Percentiles rank a stretch among this genome's conserved stretches.
Evolutionary conservation across 2,329 filamentous ascomycete genomes (phyloP).

Genomic region (Colletotrichum chrysophilum): DNA sequence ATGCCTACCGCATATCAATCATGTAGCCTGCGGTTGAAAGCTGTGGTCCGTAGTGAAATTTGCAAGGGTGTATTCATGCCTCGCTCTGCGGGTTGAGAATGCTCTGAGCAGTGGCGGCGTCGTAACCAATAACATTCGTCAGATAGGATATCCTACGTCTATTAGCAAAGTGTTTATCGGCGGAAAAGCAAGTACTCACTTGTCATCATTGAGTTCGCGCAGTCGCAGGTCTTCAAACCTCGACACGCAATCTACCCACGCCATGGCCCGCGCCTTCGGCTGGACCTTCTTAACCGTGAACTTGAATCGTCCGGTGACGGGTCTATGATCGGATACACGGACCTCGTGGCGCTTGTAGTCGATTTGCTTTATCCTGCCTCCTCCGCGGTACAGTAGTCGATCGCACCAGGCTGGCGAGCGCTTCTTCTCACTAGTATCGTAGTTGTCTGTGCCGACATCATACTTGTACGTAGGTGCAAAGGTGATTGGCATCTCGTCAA

Average conservation of each 20-base stretch:
- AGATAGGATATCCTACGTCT: slow-evolving; percentile 19
- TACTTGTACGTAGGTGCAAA: slow-evolving; percentile 99
- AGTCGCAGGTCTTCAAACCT: slow-evolving; percentile 76
- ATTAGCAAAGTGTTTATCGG: not conserved
- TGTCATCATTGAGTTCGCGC: slow-evolving; percentile 73
- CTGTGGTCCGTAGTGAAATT: not conserved
- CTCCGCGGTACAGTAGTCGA: slow-evolving; percentile 83
- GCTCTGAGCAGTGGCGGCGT: slow-evolving; percentile 18
- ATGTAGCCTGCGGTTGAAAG: not conserved
- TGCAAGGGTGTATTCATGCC: not conserved
- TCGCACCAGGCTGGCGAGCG: slow-evolving; percentile 97
- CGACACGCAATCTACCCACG: slow-evolving; percentile 77
- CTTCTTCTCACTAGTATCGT: slow-evolving; percentile 94
- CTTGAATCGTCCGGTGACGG: slow-evolving; percentile 85
- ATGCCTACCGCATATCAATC: not conserved
- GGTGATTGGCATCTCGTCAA: slow-evolving; percentile 87
- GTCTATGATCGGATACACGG: slow-evolving; percentile 88
- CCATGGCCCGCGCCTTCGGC: slow-evolving; percentile 65
- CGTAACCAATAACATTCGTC: slow-evolving; percentile 22
- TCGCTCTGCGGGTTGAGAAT: slow-evolving; percentile 15
- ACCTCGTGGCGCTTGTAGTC: slow-evolving; percentile 92
- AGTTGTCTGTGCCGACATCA: slow-evolving; percentile 91
- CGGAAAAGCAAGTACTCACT: slow-evolving; percentile 62
- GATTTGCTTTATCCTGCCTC: slow-evolving; percentile 82
- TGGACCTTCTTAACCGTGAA: slow-evolving; percentile 85